phyloP scores from a whole-genome alignment of 345 rosid genomes.

The Triadica sebifera region DNA sequence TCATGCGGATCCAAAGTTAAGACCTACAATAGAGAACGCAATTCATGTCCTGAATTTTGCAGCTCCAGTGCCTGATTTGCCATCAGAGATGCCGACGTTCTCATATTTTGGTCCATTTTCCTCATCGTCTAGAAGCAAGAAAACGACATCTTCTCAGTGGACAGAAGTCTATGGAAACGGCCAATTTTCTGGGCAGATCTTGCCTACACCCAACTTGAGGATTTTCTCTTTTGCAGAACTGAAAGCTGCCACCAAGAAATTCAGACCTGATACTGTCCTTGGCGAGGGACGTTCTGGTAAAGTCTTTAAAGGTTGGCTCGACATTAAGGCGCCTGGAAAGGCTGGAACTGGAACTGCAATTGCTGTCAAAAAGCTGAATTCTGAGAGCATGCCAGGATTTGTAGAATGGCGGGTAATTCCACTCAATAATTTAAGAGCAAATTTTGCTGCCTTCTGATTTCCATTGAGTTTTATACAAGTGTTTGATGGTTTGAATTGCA shows the following conservation, averaged over 20 bases:
- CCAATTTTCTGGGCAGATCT: constrained; percentile 61
- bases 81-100: no score
- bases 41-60: no score
- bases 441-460: background rate
- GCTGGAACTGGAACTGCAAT: constrained; percentile 53
- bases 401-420: constrained; percentile 85
- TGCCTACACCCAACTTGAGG: constrained; percentile 63
- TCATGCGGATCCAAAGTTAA: no score
- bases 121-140: constrained; percentile 28
- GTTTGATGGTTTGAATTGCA: background rate
- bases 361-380: constrained; percentile 79
- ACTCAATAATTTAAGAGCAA: constrained; percentile 8
- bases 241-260: constrained; percentile 63
- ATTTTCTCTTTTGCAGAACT: constrained; percentile 61
- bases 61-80: no score
- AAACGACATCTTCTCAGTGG: constrained; percentile 40
- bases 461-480: background rate
- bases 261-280: constrained; percentile 64
- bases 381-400: constrained; percentile 78
- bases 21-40: no score
- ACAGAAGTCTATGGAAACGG: constrained; percentile 67
- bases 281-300: constrained; percentile 92
- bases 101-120: no score
- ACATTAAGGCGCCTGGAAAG: constrained; percentile 51
- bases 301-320: constrained; percentile 91